Evolutionary conservation across 306 rosid genomes (phyloP), one percentile per base, ranked within the genome.

Genomic region (Fragaria iinumae): DNA sequence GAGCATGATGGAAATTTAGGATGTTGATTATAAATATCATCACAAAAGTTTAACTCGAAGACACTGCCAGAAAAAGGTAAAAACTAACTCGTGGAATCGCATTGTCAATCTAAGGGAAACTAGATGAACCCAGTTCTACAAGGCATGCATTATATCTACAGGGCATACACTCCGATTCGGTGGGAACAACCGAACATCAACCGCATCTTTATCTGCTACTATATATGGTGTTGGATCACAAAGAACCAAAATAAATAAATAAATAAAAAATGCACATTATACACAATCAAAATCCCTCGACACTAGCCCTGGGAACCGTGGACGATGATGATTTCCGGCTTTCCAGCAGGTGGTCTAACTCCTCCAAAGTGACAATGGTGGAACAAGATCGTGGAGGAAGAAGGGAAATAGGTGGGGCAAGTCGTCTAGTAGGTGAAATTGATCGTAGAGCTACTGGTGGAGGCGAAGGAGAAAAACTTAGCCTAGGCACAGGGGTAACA

Each of bases 231-330:
- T 84, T 82, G 92, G 88, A 88, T 86, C 90, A 88, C 80, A 73
- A 79, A 75, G 69, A 79, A 76, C 80, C 73, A 88, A 68, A 82
- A 10, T 66, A 70, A 85, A 70, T 53, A 56, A 27, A 27, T 64
- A 53, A 84, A 41, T 63, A 59, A 84, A 43, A 13, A 84, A 78
- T 70, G 82, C 77, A 73, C 84, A 86, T 81, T 87, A 89, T 90
- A 80, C 82, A 90, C 88, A 79, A 67, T 95, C 97, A 95, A 83
- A 87, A 95, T 79, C 99, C 99, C 84, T 92, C 97, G 12, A 92
- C 94, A 73, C 97, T 87, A 68, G 93, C 80, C 83, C 97, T 86
- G 68, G 92, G 82, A 25, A 90, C 66, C 0, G 90, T 77, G 4
- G 98, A 85, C 11, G 97, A 87, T 2, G 91, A 90, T 14, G 97